Base-by-base conservation (phyloP, 352 stramenopile species). In the Lagenidium sp. region DNA sequence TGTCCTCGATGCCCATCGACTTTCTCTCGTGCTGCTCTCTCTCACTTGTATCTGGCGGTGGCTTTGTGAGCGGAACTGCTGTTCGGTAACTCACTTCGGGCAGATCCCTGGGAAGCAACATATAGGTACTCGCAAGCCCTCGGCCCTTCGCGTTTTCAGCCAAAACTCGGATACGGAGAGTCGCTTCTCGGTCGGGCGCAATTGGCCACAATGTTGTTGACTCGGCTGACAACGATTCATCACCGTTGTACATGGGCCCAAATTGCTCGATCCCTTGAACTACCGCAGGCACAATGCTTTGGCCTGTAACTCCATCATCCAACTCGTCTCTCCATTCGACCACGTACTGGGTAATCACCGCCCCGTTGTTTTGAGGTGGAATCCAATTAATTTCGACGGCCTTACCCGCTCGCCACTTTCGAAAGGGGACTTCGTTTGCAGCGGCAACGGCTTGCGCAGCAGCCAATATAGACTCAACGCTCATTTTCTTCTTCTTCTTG, bases 201-300 rank as follows among this genome's bases (percentile, higher is more conserved):
- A 88, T 85, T 1, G 76, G 73, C 76, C 76, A 88, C 15, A 88
- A 28, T 0, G 76, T 88, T 5, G 76, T 85, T 24, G 52, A 75
- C n/a, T n/a, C n/a, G n/a, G n/a, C n/a, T n/a, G n/a, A n/a, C n/a
- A n/a, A n/a, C n/a, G n/a, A n/a, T n/a, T n/a, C n/a, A n/a, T n/a
- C n/a, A n/a, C n/a, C n/a, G n/a, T n/a, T n/a, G n/a, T n/a, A n/a
- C n/a, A n/a, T n/a, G n/a, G n/a, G n/a, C n/a, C n/a, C n/a, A n/a
- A n/a, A n/a, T n/a, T n/a, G n/a, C n/a, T n/a, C n/a, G n/a, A n/a
- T n/a, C n/a, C n/a, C n/a, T n/a, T n/a, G n/a, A n/a, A n/a, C n/a
- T n/a, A n/a, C n/a, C n/a, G n/a, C n/a, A n/a, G n/a, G n/a, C n/a
- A n/a, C n/a, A n/a, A 57, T 5, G 3, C 37, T 47, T 26, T 36